A percentile compares a stretch with the other conserved stretches of the same genome.
Evolutionary conservation across 306 rosid species (phyloP).

Genomic region (Prunus mongolica): DNA sequence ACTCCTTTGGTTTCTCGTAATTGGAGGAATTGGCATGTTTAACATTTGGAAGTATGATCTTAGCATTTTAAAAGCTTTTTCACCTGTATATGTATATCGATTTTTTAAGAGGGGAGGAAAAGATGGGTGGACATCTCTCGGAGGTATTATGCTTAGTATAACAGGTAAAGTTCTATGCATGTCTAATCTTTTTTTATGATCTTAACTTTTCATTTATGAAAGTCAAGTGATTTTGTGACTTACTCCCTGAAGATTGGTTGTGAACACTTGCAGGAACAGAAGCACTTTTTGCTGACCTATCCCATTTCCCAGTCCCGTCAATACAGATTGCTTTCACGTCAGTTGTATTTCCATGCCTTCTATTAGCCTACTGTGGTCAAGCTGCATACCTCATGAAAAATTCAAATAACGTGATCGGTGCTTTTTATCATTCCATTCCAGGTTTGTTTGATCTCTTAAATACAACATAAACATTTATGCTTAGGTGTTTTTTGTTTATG

Average conservation of each 20-base stretch:
- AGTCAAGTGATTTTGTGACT: neutral
- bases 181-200: neutral
- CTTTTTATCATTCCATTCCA: slow-evolving; percentile 92
- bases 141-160: slow-evolving; percentile 91
- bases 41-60: slow-evolving; percentile 75
- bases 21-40: slow-evolving; percentile 87
- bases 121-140: slow-evolving; percentile 85
- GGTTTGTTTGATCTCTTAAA: slow-evolving; percentile 41
- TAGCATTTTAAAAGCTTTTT: slow-evolving; percentile 70
- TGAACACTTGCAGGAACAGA: slow-evolving; percentile 56
- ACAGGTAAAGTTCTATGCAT: slow-evolving; percentile 50
- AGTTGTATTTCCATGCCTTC: slow-evolving; percentile 75
- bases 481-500: neutral
- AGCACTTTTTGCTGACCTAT: slow-evolving; percentile 69
- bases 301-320: slow-evolving; percentile 66
- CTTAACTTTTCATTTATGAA: neutral
- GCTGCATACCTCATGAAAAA: slow-evolving; percentile 38
- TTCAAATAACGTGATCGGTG: slow-evolving; percentile 48
- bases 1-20: slow-evolving; percentile 85
- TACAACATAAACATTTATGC: neutral
- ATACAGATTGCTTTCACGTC: slow-evolving; percentile 64
- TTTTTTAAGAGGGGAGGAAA: slow-evolving; percentile 68
- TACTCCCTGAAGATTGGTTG: slow-evolving; percentile 24
- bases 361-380: slow-evolving; percentile 23
- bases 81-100: slow-evolving; percentile 67